These are phyloP conservation scores for Alternaria conjuncta DNA, from an alignment of 2,329 filamentous ascomycete species.

Conservation along the genomic window DNA sequence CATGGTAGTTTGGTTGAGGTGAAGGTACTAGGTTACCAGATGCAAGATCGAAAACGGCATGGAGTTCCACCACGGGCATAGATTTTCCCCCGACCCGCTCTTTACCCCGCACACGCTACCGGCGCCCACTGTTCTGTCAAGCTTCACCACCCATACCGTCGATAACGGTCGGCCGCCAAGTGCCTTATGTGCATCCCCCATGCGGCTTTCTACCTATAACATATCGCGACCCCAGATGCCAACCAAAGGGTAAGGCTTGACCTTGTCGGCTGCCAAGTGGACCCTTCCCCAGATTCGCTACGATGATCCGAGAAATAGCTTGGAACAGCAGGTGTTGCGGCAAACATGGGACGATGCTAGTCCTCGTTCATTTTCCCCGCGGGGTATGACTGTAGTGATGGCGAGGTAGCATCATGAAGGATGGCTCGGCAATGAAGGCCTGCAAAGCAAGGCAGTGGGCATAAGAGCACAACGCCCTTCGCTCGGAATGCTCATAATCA, in stretches of 20 bases:
- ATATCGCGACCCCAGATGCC: background rate
- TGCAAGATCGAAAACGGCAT: conserved; percentile 2
- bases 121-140: conserved; percentile 9
- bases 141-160: conserved; percentile 3
- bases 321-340: conserved; percentile 19
- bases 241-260: conserved; percentile 25
- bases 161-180: conserved; percentile 17
- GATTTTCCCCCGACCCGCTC: conserved; percentile 4
- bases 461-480: conserved; percentile 6
- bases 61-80: background rate
- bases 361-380: conserved; percentile 18
- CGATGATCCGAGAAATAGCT: conserved; percentile 15
- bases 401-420: conserved; percentile 14
- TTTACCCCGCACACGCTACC: conserved; percentile 24
- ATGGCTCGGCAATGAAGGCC: conserved; percentile 4
- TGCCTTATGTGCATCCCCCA: conserved; percentile 13
- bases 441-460: conserved; percentile 7
- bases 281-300: conserved; percentile 24
- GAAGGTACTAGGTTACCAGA: background rate
- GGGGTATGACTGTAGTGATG: conserved; percentile 15
- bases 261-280: conserved; percentile 27
- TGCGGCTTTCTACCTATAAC: conserved; percentile 16
- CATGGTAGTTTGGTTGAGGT: background rate
- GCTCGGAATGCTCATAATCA: background rate
- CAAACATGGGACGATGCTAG: conserved; percentile 19